phyloP scores from a whole-genome alignment of 2,329 filamentous ascomycete species.

The Pestalotiopsis sp. region DNA sequence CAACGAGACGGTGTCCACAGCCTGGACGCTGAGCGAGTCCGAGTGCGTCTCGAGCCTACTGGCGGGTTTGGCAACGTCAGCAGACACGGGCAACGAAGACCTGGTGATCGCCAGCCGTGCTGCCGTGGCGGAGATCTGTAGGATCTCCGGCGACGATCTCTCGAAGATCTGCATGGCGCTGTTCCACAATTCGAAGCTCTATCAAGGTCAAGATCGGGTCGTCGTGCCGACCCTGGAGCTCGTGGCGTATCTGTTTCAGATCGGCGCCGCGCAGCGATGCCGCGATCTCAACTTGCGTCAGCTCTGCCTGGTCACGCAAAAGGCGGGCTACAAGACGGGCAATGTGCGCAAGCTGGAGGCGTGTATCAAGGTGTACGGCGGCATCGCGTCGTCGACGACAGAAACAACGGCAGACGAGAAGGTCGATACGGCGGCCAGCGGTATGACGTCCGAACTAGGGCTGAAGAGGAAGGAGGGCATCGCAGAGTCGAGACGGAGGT shows the following conservation, averaged over 20 bases:
- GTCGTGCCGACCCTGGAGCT: constrained; percentile 78
- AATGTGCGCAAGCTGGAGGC: constrained; percentile 83
- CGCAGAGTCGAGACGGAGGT: constrained; percentile 64
- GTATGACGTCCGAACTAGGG: constrained; percentile 20
- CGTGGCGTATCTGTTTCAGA: constrained; percentile 75
- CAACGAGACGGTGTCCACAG: constrained; percentile 37
- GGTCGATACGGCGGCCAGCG: constrained; percentile 10
- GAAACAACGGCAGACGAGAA: constrained; percentile 20
- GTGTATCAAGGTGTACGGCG: constrained; percentile 78
- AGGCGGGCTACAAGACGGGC: constrained; percentile 79
- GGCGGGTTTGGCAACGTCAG: constrained; percentile 71
- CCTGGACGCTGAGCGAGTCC: constrained; percentile 33
- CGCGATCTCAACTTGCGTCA: constrained; percentile 48
- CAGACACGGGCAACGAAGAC: constrained; percentile 77
- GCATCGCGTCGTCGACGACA: constrained; percentile 50
- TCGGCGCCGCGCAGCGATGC: constrained; percentile 48
- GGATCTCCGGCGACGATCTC: constrained; percentile 40
- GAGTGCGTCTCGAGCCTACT: constrained; percentile 58
- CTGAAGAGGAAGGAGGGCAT: constrained; percentile 46
- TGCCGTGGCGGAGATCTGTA: constrained; percentile 62
- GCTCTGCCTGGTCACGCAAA: constrained; percentile 74
- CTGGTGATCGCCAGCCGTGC: constrained; percentile 70
- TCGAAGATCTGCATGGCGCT: constrained; percentile 54
- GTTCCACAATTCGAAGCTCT: constrained; percentile 53
- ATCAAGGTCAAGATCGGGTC: constrained; percentile 68